Evolutionary conservation across 768 basidiomycete genomes (phyloP).

Genomic region (Termitomyces sp.): DNA sequence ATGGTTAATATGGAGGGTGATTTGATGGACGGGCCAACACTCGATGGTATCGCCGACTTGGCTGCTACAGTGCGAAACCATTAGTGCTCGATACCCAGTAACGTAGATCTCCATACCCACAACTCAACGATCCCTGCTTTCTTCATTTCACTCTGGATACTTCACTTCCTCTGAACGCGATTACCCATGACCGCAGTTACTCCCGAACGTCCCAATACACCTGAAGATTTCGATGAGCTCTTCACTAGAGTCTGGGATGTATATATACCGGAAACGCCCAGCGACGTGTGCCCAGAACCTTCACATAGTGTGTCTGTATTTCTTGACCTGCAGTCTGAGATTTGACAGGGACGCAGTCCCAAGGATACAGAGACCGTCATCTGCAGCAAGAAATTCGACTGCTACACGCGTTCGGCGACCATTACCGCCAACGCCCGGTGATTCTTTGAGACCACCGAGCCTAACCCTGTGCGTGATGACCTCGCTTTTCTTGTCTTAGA

Average conservation of each 20-base stretch:
- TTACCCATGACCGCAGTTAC: constrained; percentile 5
- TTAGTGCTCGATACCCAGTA: constrained; percentile 6
- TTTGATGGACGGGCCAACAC: constrained; percentile 7
- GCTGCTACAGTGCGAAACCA: constrained; percentile 12
- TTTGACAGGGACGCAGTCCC: constrained; percentile 1
- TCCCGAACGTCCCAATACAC: constrained; percentile 14
- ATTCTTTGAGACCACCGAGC: constrained; percentile 6
- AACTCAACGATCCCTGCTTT: not conserved
- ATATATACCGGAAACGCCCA: constrained; percentile 31
- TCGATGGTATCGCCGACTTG: constrained; percentile 9
- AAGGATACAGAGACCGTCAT: constrained; percentile 10
- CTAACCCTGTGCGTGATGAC: constrained; percentile 9
- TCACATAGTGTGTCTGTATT: constrained; percentile 7
- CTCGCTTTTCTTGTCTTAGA: not conserved
- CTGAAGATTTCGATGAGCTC: constrained; percentile 51
- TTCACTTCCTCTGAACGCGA: not conserved
- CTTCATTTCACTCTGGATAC: not conserved
- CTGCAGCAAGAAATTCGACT: constrained; percentile 10
- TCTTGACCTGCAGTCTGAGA: not conserved
- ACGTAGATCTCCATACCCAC: constrained; percentile 8
- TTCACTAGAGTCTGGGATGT: constrained; percentile 53
- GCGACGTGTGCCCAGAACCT: constrained; percentile 1
- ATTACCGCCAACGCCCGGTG: constrained; percentile 20
- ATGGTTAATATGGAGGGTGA: not conserved
- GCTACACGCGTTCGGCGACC: constrained; percentile 15